Conservation (phyloP, 192 early-diverging fungal species). For the Kickxella alabastrina region DNA sequence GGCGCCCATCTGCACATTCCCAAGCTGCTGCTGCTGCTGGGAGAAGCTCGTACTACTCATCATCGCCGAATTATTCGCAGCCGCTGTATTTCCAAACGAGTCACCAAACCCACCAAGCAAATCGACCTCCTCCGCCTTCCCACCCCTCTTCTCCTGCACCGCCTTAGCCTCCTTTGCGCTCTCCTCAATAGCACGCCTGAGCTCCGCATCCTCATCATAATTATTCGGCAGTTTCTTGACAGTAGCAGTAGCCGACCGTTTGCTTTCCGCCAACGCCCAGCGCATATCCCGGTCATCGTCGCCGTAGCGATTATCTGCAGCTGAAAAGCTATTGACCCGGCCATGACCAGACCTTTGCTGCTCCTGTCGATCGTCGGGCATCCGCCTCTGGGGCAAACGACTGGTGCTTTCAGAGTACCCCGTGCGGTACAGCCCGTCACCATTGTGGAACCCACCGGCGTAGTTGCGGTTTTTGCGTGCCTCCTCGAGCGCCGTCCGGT, state of each 20-base stretch:
- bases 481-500: slow-evolving; percentile 73
- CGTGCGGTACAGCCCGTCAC: slow-evolving; percentile 15
- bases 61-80: slow-evolving; percentile 20
- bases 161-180: slow-evolving; percentile 65
- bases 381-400: slow-evolving; percentile 17
- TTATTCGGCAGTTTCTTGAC: slow-evolving; percentile 38
- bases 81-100: background rate
- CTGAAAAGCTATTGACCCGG: slow-evolving; percentile 29
- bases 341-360: no score
- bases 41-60: slow-evolving; percentile 28
- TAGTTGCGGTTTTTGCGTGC: slow-evolving; percentile 65
- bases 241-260: slow-evolving; percentile 55
- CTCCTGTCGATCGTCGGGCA: slow-evolving; percentile 4
- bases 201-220: slow-evolving; percentile 63
- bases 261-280: slow-evolving; percentile 80
- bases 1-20: slow-evolving; percentile 16
- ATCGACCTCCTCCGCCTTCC: slow-evolving; percentile 20
- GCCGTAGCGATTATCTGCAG: slow-evolving; percentile 17
- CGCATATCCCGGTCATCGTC: slow-evolving; percentile 82
- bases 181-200: slow-evolving; percentile 81
- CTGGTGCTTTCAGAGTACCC: slow-evolving; percentile 41
- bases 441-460: slow-evolving; percentile 54
- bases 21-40: slow-evolving; percentile 35
- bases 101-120: slow-evolving; percentile 46
- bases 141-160: background rate